Percentiles rank a stretch among this genome's conserved stretches.
Evolutionary conservation across 345 rosid species (phyloP).

Genomic region (Euphorbia tirucalli): DNA sequence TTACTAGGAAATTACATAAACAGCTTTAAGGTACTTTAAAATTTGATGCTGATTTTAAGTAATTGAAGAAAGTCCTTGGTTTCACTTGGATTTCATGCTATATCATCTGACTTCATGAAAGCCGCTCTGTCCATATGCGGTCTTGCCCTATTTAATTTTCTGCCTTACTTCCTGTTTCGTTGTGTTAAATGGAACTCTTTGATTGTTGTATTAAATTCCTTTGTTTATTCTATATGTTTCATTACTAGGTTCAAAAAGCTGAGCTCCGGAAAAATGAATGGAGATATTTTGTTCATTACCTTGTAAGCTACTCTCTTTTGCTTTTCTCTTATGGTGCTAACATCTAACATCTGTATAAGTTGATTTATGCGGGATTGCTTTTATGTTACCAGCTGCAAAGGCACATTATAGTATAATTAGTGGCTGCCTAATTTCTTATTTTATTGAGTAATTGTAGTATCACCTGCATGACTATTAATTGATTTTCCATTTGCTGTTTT

Average conservation of each 20-base stretch:
- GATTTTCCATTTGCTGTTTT: constrained; percentile 34
- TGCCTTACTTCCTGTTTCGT: neutral
- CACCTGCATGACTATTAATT: constrained; percentile 22
- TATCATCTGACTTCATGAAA: constrained; percentile 1
- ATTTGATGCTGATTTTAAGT: constrained; percentile 8
- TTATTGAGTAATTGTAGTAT: constrained; percentile 2
- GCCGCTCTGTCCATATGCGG: neutral
- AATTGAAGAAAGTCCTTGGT: neutral
- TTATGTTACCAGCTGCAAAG: neutral
- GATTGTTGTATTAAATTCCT: neutral
- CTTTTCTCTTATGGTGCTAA: neutral
- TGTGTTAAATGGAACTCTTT: neutral
- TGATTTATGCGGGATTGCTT: neutral
- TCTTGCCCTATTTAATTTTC: neutral
- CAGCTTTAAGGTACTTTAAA: neutral
- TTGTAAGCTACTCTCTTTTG: constrained; percentile 47
- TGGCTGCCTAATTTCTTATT: constrained; percentile 13
- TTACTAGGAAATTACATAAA: neutral
- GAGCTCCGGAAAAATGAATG: constrained; percentile 92
- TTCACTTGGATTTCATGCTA: neutral
- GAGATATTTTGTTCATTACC: constrained; percentile 94
- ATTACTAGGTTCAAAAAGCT: constrained; percentile 71
- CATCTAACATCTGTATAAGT: neutral
- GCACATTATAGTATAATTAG: constrained; percentile 1
- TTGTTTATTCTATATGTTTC: neutral